These are phyloP conservation scores for Blastomyces percursus DNA, from an alignment of 2,329 filamentous ascomycete genomes.

Conservation along the genomic window DNA sequence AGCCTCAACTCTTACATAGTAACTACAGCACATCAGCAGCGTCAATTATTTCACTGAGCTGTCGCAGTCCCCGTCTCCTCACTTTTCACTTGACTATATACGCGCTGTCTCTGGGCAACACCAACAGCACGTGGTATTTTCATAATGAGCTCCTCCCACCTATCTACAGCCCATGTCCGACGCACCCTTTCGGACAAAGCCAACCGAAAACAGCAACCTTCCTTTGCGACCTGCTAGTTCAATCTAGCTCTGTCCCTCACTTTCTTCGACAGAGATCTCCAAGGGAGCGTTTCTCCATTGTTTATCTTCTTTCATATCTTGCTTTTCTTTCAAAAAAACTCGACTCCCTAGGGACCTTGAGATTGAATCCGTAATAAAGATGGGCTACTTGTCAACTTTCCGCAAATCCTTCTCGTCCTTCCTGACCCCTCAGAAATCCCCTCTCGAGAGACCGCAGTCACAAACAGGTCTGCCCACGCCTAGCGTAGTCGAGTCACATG, in stretches of 20 bases:
- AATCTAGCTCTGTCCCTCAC: no score
- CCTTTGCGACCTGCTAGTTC: neutral
- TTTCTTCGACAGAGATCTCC: neutral
- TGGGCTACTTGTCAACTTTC: slow-evolving; percentile 2
- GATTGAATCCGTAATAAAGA: neutral
- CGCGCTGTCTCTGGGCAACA: neutral
- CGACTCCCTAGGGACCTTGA: neutral
- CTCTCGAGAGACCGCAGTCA: neutral
- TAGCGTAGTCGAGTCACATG: neutral
- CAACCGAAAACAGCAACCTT: neutral
- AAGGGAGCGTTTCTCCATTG: neutral
- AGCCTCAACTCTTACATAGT: no score
- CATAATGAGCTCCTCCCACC: neutral
- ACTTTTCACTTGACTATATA: neutral
- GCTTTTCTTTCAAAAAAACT: neutral
- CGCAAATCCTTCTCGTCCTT: slow-evolving; percentile 4
- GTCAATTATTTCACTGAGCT: neutral
- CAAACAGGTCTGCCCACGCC: neutral
- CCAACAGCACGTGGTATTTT: neutral
- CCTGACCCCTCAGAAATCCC: neutral
- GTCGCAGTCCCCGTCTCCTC: neutral
- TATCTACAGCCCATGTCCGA: neutral
- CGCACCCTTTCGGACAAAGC: neutral
- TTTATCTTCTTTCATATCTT: neutral
- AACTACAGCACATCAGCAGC: neutral